These are phyloP conservation scores for Pleurotus giganteus DNA, from an alignment of 768 basidiomycete species.

Conservation along the genomic window DNA sequence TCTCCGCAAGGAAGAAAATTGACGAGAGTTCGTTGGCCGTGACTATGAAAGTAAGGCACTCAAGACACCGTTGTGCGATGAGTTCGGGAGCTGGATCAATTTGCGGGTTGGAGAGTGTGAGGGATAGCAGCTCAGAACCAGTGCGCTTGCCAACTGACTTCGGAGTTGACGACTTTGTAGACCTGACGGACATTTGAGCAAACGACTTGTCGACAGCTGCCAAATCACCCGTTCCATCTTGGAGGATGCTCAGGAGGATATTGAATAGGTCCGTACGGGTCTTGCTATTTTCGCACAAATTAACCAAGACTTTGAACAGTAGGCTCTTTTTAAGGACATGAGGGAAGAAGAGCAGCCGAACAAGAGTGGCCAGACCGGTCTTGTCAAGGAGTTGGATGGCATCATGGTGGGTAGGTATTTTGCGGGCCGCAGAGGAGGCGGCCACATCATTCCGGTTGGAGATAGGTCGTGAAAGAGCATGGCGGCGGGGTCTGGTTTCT, in stretches of 20 bases:
- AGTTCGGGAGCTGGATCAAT: slow-evolving; percentile 88
- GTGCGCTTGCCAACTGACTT: slow-evolving; percentile 69
- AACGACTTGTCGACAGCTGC: slow-evolving; percentile 92
- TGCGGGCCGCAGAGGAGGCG: slow-evolving; percentile 37
- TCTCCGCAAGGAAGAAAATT: slow-evolving; percentile 93
- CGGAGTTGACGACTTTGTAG: slow-evolving; percentile 44
- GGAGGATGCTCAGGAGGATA: slow-evolving; percentile 87
- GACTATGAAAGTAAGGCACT: slow-evolving; percentile 87
- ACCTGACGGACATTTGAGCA: slow-evolving; percentile 82
- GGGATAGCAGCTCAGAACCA: slow-evolving; percentile 48
- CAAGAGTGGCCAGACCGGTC: slow-evolving; percentile 80
- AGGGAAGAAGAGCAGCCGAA: slow-evolving; percentile 95
- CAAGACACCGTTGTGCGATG: slow-evolving; percentile 91
- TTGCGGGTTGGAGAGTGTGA: slow-evolving; percentile 50
- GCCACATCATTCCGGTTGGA: background rate
- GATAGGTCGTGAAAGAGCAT: slow-evolving; percentile 23
- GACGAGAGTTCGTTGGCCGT: slow-evolving; percentile 80
- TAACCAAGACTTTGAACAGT: slow-evolving; percentile 87
- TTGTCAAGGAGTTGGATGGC: slow-evolving; percentile 94
- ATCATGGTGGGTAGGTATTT: slow-evolving; percentile 65
- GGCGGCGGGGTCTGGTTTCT: slow-evolving; percentile 38
- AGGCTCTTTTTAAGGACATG: slow-evolving; percentile 83
- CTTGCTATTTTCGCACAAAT: slow-evolving; percentile 92
- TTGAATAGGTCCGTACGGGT: slow-evolving; percentile 93
- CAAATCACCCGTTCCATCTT: slow-evolving; percentile 93